A percentile compares a stretch with the other conserved stretches of the same genome.
phyloP scores from a whole-genome alignment of 345 rosid genomes.

The Turritis glabra region DNA sequence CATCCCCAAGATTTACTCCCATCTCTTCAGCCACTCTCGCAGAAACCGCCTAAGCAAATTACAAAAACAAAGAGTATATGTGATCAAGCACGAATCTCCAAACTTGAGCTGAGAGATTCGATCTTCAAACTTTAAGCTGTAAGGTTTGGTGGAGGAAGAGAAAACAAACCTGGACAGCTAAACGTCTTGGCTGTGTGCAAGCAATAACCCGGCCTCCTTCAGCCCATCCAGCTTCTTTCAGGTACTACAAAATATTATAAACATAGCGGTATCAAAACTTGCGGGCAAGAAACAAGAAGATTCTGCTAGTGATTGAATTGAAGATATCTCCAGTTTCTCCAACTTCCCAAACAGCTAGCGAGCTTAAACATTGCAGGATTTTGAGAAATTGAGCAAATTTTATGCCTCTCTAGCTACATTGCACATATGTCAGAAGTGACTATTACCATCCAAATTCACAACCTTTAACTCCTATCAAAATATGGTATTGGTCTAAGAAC shows the following conservation, averaged over 20 bases:
- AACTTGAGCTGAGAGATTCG: slow-evolving; percentile 13
- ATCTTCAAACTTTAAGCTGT: background rate
- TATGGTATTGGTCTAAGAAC: background rate
- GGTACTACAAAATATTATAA: slow-evolving; percentile 52
- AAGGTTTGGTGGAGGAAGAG: background rate
- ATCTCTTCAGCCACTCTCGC: slow-evolving; percentile 96
- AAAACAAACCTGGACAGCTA: slow-evolving; percentile 90
- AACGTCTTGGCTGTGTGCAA: slow-evolving; percentile 93
- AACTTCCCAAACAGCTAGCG: slow-evolving; percentile 1
- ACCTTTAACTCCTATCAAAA: background rate
- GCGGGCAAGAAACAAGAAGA: background rate
- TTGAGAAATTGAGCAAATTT: background rate
- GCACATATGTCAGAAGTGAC: background rate
- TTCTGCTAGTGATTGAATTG: background rate
- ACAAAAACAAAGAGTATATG: background rate
- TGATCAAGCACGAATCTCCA: slow-evolving; percentile 10
- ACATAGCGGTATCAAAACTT: background rate
- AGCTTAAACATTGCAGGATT: slow-evolving; percentile 2
- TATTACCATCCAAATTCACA: background rate
- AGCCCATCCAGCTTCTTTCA: slow-evolving; percentile 99
- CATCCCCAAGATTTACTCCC: slow-evolving; percentile 93
- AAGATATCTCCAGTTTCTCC: background rate
- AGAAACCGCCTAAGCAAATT: slow-evolving; percentile 69
- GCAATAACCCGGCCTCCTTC: slow-evolving; percentile 92
- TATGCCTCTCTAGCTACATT: slow-evolving; percentile 9